Percentiles rank a stretch among this genome's conserved stretches.
phyloP scores from a whole-genome alignment of 345 rosid genomes.

The Raphanus sativus region DNA sequence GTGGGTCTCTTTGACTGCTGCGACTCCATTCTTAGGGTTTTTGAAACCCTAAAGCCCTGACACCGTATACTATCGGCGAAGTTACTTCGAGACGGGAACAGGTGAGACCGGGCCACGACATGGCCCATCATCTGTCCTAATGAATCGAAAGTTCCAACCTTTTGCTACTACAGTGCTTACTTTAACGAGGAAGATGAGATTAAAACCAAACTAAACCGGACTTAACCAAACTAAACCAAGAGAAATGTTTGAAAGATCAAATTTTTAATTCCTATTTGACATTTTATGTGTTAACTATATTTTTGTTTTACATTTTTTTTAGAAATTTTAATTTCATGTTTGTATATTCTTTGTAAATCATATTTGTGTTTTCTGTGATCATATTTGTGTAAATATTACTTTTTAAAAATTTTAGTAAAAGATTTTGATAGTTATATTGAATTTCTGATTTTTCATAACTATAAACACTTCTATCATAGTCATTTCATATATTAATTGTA shows the following conservation, averaged over 20 bases:
- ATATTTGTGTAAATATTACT: no score
- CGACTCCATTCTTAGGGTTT: conserved; percentile 54
- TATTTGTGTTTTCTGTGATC: no score
- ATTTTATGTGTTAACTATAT: neutral
- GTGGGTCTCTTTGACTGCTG: conserved; percentile 52
- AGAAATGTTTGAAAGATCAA: neutral
- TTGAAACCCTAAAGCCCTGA: conserved; percentile 27
- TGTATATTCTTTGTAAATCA: no score
- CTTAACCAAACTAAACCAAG: neutral
- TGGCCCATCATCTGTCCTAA: conserved; percentile 36
- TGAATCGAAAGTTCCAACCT: conserved; percentile 11
- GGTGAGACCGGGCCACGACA: conserved; percentile 39
- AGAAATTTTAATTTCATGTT: no score
- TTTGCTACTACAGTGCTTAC: neutral
- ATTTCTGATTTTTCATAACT: no score
- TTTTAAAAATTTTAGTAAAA: no score
- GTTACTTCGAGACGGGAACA: conserved; percentile 7
- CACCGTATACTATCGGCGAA: conserved; percentile 23
- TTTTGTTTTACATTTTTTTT: no score
- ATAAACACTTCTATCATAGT: no score
- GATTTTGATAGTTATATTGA: no score
- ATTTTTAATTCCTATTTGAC: neutral
- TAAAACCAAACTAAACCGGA: neutral
- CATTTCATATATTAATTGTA: no score
- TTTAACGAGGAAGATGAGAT: neutral